Evolutionary conservation across 2,329 filamentous ascomycete species (phyloP).

Genomic region (Aspergillus cejpii): DNA sequence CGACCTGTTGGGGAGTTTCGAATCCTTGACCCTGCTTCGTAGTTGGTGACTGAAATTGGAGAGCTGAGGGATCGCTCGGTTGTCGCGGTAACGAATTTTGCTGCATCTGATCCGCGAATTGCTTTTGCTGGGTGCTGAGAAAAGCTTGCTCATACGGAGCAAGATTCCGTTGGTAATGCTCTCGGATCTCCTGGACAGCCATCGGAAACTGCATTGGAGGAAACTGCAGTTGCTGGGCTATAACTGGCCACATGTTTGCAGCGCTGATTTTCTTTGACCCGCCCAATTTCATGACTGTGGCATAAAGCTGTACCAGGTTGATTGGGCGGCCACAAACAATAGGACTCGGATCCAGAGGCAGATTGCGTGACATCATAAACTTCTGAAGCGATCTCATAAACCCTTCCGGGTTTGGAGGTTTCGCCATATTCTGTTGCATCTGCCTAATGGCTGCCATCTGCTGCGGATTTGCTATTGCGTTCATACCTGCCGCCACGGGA

Average conservation of each 20-base stretch:
- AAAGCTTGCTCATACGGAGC: constrained; percentile 62
- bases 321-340: constrained; percentile 66
- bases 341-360: constrained; percentile 69
- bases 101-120: constrained; percentile 38
- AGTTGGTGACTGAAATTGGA: constrained; percentile 41
- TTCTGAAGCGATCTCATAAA: constrained; percentile 69
- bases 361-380: constrained; percentile 69
- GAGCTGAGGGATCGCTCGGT: constrained; percentile 32
- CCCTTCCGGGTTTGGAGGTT: constrained; percentile 50
- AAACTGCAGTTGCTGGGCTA: constrained; percentile 60
- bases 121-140: constrained; percentile 42
- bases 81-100: constrained; percentile 40
- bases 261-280: constrained; percentile 68
- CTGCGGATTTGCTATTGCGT: constrained; percentile 37
- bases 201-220: constrained; percentile 57
- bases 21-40: constrained; percentile 49
- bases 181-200: constrained; percentile 62
- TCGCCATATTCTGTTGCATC: constrained; percentile 40
- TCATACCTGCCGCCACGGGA: constrained; percentile 31
- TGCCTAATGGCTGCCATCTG: constrained; percentile 46
- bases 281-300: constrained; percentile 66
- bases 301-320: constrained; percentile 70
- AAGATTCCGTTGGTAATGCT: constrained; percentile 69
- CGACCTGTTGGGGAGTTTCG: constrained; percentile 29
- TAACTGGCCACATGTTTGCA: constrained; percentile 64